Conservation (phyloP, 179 eudicot species). For the Silene coronaria region DNA sequence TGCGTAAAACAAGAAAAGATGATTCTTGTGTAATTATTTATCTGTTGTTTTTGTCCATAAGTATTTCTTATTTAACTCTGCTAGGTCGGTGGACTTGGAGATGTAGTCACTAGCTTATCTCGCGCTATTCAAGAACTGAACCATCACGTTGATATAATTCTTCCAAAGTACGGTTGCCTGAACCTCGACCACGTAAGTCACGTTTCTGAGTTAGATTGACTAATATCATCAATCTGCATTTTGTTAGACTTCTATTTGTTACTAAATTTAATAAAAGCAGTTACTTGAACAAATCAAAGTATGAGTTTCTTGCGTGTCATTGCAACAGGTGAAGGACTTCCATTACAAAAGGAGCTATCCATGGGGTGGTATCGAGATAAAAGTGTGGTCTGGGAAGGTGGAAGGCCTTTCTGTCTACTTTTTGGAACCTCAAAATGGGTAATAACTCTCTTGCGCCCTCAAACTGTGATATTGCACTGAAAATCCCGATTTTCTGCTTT, state of each 20-base stretch:
- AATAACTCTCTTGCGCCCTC: conserved; percentile 14
- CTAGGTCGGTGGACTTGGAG: conserved; percentile 99
- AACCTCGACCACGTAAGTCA: conserved; percentile 73
- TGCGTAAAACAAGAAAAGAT: too few relatives aligned
- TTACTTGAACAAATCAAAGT: neutral
- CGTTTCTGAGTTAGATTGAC: conserved; percentile 14
- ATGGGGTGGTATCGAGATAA: conserved; percentile 88
- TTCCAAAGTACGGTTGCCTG: conserved; percentile 92
- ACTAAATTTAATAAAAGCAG: neutral
- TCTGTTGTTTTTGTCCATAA: too few relatives aligned
- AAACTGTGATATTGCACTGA: neutral
- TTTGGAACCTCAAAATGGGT: conserved; percentile 97
- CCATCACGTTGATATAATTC: conserved; percentile 76
- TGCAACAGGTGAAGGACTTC: conserved; percentile 71
- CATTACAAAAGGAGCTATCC: conserved; percentile 66
- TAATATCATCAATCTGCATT: neutral
- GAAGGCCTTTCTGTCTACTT: conserved; percentile 93
- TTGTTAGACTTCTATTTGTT: neutral
- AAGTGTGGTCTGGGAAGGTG: conserved; percentile 97
- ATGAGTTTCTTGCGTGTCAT: conserved; percentile 10
- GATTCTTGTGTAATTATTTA: too few relatives aligned
- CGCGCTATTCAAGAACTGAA: conserved; percentile 96
- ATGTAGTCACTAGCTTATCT: conserved; percentile 96
- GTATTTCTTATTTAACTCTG: neutral
- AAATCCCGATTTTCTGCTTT: neutral